phyloP scores from a whole-genome alignment of 306 rosid species.

The Quercus agrifolia region DNA sequence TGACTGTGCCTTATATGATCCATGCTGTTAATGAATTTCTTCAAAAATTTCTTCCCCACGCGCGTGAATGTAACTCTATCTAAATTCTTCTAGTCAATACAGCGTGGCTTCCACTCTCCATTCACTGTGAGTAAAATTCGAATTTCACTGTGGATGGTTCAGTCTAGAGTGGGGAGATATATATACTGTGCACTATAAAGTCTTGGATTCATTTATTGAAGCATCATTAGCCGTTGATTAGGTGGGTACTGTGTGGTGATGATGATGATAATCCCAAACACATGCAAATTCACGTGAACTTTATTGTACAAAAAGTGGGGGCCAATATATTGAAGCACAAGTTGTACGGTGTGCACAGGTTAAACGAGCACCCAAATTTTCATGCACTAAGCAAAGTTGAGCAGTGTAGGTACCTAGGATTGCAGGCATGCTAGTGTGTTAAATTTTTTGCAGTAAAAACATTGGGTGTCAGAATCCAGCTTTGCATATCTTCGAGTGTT shows the following conservation, averaged over 20 bases:
- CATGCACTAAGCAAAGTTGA: conserved; percentile 2
- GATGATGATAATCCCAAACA: background rate
- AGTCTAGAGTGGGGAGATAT: no score
- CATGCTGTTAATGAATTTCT: background rate
- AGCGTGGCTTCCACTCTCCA: no score
- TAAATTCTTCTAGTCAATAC: no score
- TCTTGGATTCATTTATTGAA: background rate
- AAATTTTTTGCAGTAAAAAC: conserved; percentile 28
- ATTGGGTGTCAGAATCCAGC: conserved; percentile 17
- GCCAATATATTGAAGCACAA: background rate
- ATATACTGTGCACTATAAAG: background rate
- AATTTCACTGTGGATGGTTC: background rate
- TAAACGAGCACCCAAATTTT: background rate
- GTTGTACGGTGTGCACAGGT: no score
- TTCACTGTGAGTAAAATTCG: no score
- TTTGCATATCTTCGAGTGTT: conserved; percentile 1
- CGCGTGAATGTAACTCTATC: background rate
- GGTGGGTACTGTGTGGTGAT: background rate
- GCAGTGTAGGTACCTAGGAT: conserved; percentile 33
- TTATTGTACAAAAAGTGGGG: background rate
- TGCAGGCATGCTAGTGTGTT: conserved; percentile 7
- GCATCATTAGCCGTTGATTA: conserved; percentile 17
- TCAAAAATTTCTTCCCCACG: background rate
- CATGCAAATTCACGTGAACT: conserved; percentile 7
- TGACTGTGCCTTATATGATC: conserved; percentile 16